Evolutionary conservation across 352 stramenopile species (phyloP), one percentile per base, ranked within the genome.

Genomic region (Elongisporangium undulatum): DNA sequence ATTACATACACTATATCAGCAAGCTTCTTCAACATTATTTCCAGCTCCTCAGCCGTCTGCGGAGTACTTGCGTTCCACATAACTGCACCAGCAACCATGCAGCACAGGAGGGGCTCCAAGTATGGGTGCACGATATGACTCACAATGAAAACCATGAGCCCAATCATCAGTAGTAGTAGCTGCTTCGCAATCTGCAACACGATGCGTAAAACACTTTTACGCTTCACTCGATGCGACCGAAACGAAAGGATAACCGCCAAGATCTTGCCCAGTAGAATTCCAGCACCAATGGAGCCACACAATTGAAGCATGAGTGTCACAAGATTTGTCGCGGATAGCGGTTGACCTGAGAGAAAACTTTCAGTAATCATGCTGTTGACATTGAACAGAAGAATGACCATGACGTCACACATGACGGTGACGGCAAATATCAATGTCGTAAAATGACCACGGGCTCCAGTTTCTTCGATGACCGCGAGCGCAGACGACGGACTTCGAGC

Each of bases 311-410:
- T 55, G 58, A 5, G 50, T 48, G 20, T 71, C 64, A 10, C 56
- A 67, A 26, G 69, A 79, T 61, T 79, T 76, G 45, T 71, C 24
- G 21, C 63, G 63, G 59, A 86, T 82, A 48, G 83, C 74, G n/a
- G 61, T 74, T 49, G 34, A 45, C 34, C 34, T 5, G 34, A 45
- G 10, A 88, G 26, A 49, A 88, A 79, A 22, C 72, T 79, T 61
- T 88, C 78, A 0, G 78, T 85, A 53, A 88, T 78, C 74, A 86
- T 84, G 54, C 69, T 83, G 62, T 85, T 88, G 53, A 89, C 69
- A 64, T 89, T 87, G 69, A 90, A 90, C 7, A 90, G 61, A 20
- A 85, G 74, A 48, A 90, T 87, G 53, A 90, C 80, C 20, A 83
- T 65, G 38, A 90, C 69, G 62, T 90, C 80, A 54, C 76, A 90